phyloP scores from a whole-genome alignment of 2,329 filamentous ascomycete species.

The Cytospora schulzeri region DNA sequence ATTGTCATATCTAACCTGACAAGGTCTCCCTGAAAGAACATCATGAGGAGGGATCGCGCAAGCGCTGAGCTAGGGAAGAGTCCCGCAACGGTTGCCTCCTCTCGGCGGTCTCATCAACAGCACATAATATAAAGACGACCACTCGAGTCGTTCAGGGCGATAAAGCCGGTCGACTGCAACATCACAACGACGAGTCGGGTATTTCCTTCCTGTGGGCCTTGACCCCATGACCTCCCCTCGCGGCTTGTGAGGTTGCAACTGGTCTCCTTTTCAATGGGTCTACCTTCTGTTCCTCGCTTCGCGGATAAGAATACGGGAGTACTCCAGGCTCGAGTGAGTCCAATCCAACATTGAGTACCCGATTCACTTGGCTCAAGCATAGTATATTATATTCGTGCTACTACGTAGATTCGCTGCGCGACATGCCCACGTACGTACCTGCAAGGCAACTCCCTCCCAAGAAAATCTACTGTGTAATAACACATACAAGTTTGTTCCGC shows the following conservation, averaged over 20 bases:
- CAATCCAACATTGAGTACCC: background rate
- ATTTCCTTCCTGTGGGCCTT: slow-evolving; percentile 24
- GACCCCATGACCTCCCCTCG: slow-evolving; percentile 27
- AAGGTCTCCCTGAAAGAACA: background rate
- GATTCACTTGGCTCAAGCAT: slow-evolving; percentile 12
- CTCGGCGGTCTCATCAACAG: slow-evolving; percentile 20
- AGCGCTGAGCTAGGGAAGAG: slow-evolving; percentile 6
- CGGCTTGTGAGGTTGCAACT: slow-evolving; percentile 26
- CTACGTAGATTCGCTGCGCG: slow-evolving; percentile 11
- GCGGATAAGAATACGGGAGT: background rate
- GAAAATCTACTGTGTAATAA: background rate
- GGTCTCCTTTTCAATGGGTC: slow-evolving; percentile 13
- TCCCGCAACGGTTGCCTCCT: slow-evolving; percentile 16
- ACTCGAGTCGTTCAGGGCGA: background rate
- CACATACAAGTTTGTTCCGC: slow-evolving; percentile 7
- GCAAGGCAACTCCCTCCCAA: slow-evolving; percentile 8
- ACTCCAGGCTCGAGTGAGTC: slow-evolving; percentile 4
- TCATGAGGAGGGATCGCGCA: slow-evolving; percentile 4
- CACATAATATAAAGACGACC: background rate
- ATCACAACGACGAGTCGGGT: slow-evolving; percentile 24
- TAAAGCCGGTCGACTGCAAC: slow-evolving; percentile 15
- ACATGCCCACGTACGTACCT: slow-evolving; percentile 7
- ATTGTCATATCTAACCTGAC: background rate
- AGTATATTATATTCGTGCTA: background rate
- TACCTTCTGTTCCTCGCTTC: slow-evolving; percentile 5